These are phyloP conservation scores for Diplodia seriata DNA, from an alignment of 2,329 filamentous ascomycete species.

Conservation along the genomic window DNA sequence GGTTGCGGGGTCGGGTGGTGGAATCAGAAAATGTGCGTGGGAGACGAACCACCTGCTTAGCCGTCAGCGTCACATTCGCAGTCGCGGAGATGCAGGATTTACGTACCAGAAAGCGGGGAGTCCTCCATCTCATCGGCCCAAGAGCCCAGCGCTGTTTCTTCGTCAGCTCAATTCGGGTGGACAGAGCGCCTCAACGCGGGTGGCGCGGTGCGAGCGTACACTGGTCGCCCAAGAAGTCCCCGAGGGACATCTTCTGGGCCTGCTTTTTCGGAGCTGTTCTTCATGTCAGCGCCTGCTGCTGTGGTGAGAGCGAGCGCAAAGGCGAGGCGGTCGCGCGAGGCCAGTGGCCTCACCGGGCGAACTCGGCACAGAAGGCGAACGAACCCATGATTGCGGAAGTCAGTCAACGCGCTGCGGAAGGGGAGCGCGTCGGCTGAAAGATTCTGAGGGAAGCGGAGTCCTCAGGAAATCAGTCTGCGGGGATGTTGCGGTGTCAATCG, in stretches of 20 bases:
- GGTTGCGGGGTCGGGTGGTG: constrained; percentile 32
- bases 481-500: constrained; percentile 23
- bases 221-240: constrained; percentile 91
- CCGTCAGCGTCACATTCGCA: constrained; percentile 1
- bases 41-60: constrained; percentile 25
- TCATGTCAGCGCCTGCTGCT: constrained; percentile 53
- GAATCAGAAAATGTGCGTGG: constrained; percentile 17
- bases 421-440: constrained; percentile 46
- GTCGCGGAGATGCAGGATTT: background rate
- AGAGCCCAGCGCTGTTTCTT: constrained; percentile 72
- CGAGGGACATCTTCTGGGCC: constrained; percentile 95
- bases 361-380: constrained; percentile 42
- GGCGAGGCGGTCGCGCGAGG: constrained; percentile 16
- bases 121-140: constrained; percentile 99
- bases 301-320: constrained; percentile 8
- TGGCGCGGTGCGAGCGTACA: constrained; percentile 64
- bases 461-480: constrained; percentile 17
- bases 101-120: constrained; percentile 73
- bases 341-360: constrained; percentile 33
- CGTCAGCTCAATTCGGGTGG: constrained; percentile 40
- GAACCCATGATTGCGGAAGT: constrained; percentile 66
- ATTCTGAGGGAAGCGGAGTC: constrained; percentile 38
- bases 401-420: constrained; percentile 48
- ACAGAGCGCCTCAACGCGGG: constrained; percentile 27
- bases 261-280: constrained; percentile 86